These are phyloP conservation scores for Lipomyces yamadae DNA, from an alignment of 805 yeast species.

Conservation along the genomic window DNA sequence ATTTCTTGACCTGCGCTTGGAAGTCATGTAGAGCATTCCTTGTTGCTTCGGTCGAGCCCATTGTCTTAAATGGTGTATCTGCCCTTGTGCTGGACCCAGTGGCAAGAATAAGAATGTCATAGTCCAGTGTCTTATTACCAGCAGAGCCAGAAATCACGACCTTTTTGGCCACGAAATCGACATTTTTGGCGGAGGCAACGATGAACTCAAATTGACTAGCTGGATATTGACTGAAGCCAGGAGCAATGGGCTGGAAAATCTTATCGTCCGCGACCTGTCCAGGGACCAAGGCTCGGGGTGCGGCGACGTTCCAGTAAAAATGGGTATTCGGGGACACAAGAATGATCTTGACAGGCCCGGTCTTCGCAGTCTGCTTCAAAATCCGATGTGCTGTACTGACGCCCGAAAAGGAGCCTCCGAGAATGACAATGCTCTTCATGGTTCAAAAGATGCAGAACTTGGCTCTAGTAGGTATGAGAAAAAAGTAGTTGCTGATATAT, in stretches of 20 bases:
- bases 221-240: background rate
- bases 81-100: background rate
- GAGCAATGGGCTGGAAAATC: background rate
- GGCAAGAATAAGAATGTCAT: background rate
- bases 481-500: too few relatives aligned
- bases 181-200: background rate
- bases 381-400: background rate
- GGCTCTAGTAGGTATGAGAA: too few relatives aligned
- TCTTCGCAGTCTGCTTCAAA: background rate
- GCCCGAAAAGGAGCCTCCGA: background rate
- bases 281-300: background rate
- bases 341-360: background rate
- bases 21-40: background rate
- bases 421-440: background rate
- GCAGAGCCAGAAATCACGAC: background rate
- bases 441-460: too few relatives aligned
- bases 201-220: background rate
- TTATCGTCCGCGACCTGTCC: background rate
- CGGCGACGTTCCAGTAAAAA: background rate
- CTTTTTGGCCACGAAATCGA: background rate
- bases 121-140: constrained; percentile 1
- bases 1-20: background rate
- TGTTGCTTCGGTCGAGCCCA: background rate
- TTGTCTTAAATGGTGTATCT: background rate
- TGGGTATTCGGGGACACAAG: background rate